Evolutionary conservation across 1,139 yeast genomes (phyloP).

Genomic region (Scheffersomyces stambukii): DNA sequence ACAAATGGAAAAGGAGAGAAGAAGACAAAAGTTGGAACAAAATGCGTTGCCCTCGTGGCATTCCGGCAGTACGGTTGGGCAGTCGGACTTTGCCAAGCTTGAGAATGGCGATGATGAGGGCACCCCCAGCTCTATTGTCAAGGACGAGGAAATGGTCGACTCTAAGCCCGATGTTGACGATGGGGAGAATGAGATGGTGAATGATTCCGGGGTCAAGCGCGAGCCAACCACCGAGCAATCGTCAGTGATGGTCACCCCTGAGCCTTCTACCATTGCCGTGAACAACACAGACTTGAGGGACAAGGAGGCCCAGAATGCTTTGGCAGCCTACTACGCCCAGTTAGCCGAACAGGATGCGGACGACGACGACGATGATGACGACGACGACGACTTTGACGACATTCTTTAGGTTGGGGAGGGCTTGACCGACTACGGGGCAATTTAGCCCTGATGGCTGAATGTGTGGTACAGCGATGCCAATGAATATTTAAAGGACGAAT

Average conservation of each 20-base stretch:
- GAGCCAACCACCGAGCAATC: constrained; percentile 3
- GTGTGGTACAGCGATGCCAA: too few species aligned
- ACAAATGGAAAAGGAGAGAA: constrained; percentile 62
- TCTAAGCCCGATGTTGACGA: neutral
- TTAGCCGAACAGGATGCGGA: constrained; percentile 60
- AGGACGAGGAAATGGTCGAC: constrained; percentile 1
- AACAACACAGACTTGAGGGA: constrained; percentile 39
- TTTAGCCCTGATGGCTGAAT: too few species aligned
- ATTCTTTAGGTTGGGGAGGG: constrained; percentile 41
- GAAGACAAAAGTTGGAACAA: constrained; percentile 73
- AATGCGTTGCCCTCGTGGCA: constrained; percentile 98
- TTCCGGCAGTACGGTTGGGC: constrained; percentile 81
- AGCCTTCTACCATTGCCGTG: constrained; percentile 8
- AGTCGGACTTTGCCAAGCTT: constrained; percentile 41
- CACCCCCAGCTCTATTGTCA: constrained; percentile 3
- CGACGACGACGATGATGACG: constrained; percentile 62
- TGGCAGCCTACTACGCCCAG: constrained; percentile 75
- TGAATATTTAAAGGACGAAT: too few species aligned
- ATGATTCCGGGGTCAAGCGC: neutral
- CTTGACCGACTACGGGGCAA: too few species aligned
- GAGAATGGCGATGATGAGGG: constrained; percentile 16
- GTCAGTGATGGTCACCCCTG: constrained; percentile 11
- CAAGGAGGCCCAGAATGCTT: constrained; percentile 68
- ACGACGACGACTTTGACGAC: constrained; percentile 47
- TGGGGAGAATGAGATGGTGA: constrained; percentile 1